Evolutionary conservation across 2,329 filamentous ascomycete species (phyloP), one percentile per base, ranked within the genome.

Genomic region (Colletotrichum neosansevieriae): DNA sequence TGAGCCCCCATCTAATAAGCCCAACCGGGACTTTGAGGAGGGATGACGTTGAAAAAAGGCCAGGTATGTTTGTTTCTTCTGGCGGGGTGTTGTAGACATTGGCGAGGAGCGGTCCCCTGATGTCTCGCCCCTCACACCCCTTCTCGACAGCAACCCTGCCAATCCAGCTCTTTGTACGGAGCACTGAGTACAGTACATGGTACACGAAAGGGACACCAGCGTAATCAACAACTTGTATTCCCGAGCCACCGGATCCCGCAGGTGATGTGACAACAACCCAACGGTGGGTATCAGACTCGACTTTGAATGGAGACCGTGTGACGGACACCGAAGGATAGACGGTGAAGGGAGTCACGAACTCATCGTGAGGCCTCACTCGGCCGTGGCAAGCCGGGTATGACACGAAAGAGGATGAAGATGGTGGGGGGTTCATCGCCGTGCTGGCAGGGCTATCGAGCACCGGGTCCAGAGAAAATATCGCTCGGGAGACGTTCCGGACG

Each of bases 11-110:
- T 56, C 49, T 38, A 3, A n/a, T 17, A 34, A 34, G 19, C 32
- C 4, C 12, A 29, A 38, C 32, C 12, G 21, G 6, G 32, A 32
- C 13, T 42, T 13, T 21, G n/a, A 19, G 44, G 29, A 54, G 49
- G 42, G 29, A 53, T 67, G 50, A 69, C 63, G 67, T 69, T 69
- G 63, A 67, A 67, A 67, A 50, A 69, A 67, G 62, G 67, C 67
- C 36, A 57, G 29, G 10, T 29, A 44, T 69, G 63, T 62, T 51
- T 42, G 51, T 59, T 67, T 65, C 32, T 45, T 64, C 36, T 32
- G 49, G 44, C 29, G 56, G 29, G 58, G 53, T 59, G 45, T 62
- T 50, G 50, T 32, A 64, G 36, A 57, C 47, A 2, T 17, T 56
- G 44, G 36, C 38, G 40, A 45, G 45, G 45, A 58, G 53, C 51